phyloP scores from a whole-genome alignment of 2,329 filamentous ascomycete species.

The Verticillium isaacii region DNA sequence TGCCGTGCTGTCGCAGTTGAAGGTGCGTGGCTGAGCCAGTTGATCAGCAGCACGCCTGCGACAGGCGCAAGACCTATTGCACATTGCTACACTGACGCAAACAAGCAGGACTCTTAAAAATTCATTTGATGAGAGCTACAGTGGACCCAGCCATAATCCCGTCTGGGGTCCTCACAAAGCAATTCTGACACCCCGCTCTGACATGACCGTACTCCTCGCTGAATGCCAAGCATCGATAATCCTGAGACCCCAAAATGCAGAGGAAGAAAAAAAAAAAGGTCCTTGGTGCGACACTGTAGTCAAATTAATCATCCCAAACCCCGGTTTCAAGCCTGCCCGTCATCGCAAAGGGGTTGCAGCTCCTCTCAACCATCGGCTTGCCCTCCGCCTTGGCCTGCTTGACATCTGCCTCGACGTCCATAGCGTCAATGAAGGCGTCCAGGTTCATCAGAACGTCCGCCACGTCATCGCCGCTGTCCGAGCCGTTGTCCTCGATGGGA shows the following conservation, averaged over 20 bases:
- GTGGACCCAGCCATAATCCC: background rate
- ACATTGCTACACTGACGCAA: background rate
- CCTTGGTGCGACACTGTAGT: background rate
- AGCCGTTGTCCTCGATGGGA: conserved; percentile 9
- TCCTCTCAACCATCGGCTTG: background rate
- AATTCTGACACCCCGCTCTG: background rate
- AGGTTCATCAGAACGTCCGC: conserved; percentile 41
- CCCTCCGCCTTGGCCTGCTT: conserved; percentile 9
- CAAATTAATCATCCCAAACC: background rate
- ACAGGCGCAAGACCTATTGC: background rate
- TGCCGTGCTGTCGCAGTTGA: background rate
- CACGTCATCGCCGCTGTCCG: conserved; percentile 32
- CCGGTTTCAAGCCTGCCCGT: background rate
- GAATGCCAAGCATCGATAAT: background rate
- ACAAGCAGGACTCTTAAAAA: background rate
- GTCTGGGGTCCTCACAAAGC: too few species aligned
- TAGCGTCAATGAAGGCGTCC: conserved; percentile 36
- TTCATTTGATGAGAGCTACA: background rate
- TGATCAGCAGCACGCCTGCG: background rate
- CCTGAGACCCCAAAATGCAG: background rate
- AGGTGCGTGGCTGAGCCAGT: background rate
- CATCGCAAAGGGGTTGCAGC: background rate
- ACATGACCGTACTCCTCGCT: background rate
- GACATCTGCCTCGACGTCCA: conserved; percentile 26
- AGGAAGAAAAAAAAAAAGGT: background rate